Conservation (phyloP, 176 grass and related monocot species). For the Cenchrus fungigraminus region DNA sequence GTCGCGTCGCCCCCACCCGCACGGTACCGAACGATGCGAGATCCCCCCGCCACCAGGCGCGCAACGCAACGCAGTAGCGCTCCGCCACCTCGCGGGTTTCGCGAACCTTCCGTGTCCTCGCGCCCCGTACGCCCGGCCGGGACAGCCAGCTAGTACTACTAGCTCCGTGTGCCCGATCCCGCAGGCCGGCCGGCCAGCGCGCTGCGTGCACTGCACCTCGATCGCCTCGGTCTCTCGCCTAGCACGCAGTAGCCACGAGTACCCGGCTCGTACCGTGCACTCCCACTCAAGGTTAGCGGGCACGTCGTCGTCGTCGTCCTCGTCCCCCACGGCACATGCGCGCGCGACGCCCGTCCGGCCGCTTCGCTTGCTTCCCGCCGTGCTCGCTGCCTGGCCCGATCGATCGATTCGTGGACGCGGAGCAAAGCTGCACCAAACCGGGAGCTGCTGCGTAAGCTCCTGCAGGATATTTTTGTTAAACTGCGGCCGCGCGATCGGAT, state of each 20-base stretch:
- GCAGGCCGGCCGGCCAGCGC: no score
- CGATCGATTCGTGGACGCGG: not conserved
- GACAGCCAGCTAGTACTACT: no score
- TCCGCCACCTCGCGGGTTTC: not conserved
- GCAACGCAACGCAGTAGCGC: not conserved
- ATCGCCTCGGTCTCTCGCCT: not conserved
- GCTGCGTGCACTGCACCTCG: not conserved
- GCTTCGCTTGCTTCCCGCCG: not conserved
- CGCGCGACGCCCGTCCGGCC: not conserved
- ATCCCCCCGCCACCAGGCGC: not conserved
- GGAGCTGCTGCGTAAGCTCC: not conserved
- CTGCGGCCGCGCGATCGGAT: not conserved
- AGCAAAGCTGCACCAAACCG: constrained; percentile 11
- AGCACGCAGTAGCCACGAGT: not conserved
- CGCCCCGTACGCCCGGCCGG: not conserved
- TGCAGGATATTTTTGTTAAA: constrained; percentile 2
- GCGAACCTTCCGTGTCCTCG: not conserved
- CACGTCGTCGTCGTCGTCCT: not conserved
- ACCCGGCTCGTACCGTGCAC: not conserved
- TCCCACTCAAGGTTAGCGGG: constrained; percentile 25
- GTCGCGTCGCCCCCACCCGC: not conserved
- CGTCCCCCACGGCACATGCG: constrained; percentile 28
- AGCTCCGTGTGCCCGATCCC: no score
- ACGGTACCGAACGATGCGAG: not conserved
- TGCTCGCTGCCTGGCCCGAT: not conserved